Base-by-base conservation (phyloP, 805 yeast genomes). In the Spathaspora gorwiae region DNA sequence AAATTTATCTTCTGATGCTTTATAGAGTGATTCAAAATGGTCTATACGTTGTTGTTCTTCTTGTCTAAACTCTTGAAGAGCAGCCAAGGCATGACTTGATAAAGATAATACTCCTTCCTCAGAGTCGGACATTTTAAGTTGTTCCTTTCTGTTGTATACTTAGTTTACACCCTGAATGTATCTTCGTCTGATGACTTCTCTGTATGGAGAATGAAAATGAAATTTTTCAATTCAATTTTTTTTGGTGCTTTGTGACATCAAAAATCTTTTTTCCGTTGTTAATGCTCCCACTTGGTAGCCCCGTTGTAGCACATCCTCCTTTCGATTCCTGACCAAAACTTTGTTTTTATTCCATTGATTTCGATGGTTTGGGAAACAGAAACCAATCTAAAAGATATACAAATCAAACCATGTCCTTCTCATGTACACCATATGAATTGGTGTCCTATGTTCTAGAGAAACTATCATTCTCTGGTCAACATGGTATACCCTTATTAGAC, bases 31-130 rank as follows among this genome's bases (percentile, higher is more conserved):
- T 39, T 74, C 75, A 58, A 87, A 85, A 46, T 77, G 73, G 47
- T 79, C 77, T 13, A 69, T 61, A 51, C 85, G 73, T 38, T 73
- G 71, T 24, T 71, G 60, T 57, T 89, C 87, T 56, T 90, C 89
- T 36, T 65, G 63, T 54, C 72, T 76, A 57, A 89, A 90, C 56
- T 83, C 85, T 51, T 76, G 80, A 41, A 79, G 65, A 1, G 83
- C 83, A 4, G 78, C 81, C 45, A 79, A 58, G 6, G 83, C 73
- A 50, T 68, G 66, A 1, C 75, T 62, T 1, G 82, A 77, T 37
- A 79, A 62, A 2, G 71, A 60, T 31, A 79, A 62, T n/a, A 61
- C 59, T 43, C 67, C 75, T 56, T 68, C 74, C 53, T 71, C 74
- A 2, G 70, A 67, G 42, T 66, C 71, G 40, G 68, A 65, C 69